A percentile compares a stretch with the other conserved stretches of the same genome.
Conservation (phyloP, 768 basidiomycete species). For the Suillus sp. region DNA sequence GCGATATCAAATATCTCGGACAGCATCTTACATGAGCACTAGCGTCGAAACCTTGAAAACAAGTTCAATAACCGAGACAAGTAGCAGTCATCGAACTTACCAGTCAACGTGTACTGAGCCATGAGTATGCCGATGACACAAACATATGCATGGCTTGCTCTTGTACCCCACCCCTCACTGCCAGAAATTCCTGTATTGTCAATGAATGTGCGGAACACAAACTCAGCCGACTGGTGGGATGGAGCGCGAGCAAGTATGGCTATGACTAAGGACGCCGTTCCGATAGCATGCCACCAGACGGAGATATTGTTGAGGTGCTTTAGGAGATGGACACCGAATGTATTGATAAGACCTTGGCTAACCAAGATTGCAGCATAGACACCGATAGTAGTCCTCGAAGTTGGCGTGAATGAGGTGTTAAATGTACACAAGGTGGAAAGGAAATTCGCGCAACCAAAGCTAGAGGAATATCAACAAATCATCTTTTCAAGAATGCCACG, state of each 20-base stretch:
- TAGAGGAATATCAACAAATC: slow-evolving; percentile 23
- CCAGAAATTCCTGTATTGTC: slow-evolving; percentile 61
- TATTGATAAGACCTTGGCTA: slow-evolving; percentile 71
- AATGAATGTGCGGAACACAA: slow-evolving; percentile 71
- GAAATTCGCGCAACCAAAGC: slow-evolving; percentile 69
- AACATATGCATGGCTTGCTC: slow-evolving; percentile 72
- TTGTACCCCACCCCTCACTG: slow-evolving; percentile 58
- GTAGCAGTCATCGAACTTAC: slow-evolving; percentile 31
- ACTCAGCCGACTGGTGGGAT: slow-evolving; percentile 63
- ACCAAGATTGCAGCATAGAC: slow-evolving; percentile 69
- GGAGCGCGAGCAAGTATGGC: slow-evolving; percentile 74
- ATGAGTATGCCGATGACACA: slow-evolving; percentile 71
- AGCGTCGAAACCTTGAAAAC: slow-evolving; percentile 63
- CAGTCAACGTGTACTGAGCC: slow-evolving; percentile 78
- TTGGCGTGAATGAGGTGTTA: slow-evolving; percentile 58
- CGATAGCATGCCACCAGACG: slow-evolving; percentile 73
- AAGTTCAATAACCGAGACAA: not conserved
- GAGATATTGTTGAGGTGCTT: slow-evolving; percentile 72
- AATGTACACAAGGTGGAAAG: slow-evolving; percentile 65
- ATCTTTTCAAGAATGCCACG: not conserved
- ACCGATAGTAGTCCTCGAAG: slow-evolving; percentile 62
- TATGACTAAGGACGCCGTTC: slow-evolving; percentile 66
- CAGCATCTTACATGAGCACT: slow-evolving; percentile 58
- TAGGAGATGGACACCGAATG: slow-evolving; percentile 68
- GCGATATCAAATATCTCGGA: not conserved